Evolutionary conservation across 106 monocot species (phyloP).

Genomic region (Phalaenopsis aphrodite): DNA sequence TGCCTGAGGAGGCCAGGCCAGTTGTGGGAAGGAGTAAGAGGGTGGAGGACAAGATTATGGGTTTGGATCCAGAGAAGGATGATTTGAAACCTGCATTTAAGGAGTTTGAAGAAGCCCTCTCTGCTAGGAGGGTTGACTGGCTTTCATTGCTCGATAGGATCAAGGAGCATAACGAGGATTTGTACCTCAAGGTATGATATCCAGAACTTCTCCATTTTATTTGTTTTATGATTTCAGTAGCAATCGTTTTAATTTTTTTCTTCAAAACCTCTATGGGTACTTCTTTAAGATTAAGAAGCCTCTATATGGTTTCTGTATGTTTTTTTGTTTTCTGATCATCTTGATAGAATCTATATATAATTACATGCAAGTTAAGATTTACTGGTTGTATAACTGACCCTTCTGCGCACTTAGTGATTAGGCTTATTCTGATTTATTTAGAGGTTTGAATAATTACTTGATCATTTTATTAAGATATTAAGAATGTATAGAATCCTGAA

Average conservation of each 20-base stretch:
- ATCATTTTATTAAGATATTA: no score
- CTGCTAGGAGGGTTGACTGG: conserved; percentile 76
- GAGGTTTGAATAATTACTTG: no score
- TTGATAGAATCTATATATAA: neutral
- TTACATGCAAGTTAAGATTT: neutral
- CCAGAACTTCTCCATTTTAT: neutral
- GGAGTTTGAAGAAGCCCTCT: conserved; percentile 56
- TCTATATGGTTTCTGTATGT: neutral
- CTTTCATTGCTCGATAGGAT: conserved; percentile 65
- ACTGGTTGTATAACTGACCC: neutral
- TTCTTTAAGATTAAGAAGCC: neutral
- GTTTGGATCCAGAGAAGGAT: conserved; percentile 39
- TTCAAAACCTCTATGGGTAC: neutral
- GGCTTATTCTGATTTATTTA: neutral
- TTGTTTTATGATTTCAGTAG: neutral
- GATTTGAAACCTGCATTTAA: conserved; percentile 31
- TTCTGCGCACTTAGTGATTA: neutral
- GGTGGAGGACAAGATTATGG: conserved; percentile 52
- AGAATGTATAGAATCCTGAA: no score
- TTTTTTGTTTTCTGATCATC: neutral
- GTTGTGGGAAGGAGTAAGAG: conserved; percentile 60
- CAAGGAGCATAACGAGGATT: conserved; percentile 32
- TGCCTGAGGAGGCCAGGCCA: conserved; percentile 40
- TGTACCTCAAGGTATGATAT: conserved; percentile 75
- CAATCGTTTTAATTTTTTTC: neutral